A percentile compares a stretch with the other conserved stretches of the same genome.
phyloP scores from a whole-genome alignment of 2,329 filamentous ascomycete genomes.

The Apiospora malaysiana region DNA sequence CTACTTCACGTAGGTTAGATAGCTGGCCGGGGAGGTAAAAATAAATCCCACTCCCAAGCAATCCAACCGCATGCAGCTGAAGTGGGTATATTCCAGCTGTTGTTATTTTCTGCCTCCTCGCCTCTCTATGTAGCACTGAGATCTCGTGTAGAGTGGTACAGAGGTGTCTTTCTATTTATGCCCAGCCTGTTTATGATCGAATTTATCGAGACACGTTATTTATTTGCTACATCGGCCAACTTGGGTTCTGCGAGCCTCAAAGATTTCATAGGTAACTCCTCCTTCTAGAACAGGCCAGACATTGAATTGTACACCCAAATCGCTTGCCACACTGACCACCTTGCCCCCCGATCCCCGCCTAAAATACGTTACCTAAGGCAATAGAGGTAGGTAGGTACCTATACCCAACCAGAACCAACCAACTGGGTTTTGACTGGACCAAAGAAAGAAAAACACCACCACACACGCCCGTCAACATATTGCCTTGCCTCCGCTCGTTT shows the following conservation, averaged over 20 bases:
- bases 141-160: not conserved
- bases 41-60: not conserved
- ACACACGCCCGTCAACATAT: not conserved
- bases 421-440: slow-evolving; percentile 12
- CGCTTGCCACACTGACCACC: not conserved
- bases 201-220: no score
- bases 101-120: not conserved
- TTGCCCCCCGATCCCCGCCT: not conserved
- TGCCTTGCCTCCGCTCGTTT: not conserved
- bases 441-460: not conserved
- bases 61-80: slow-evolving; percentile 4
- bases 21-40: not conserved
- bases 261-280: not conserved
- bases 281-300: not conserved
- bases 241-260: slow-evolving; percentile 1
- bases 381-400: not conserved
- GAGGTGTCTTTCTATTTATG: not conserved
- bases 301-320: not conserved
- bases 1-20: not conserved
- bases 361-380: not conserved
- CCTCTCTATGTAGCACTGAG: not conserved
- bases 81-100: not conserved
- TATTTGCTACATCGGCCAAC: not conserved
- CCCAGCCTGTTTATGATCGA: not conserved
- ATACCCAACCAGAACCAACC: not conserved